Evolutionary conservation across 2,329 filamentous ascomycete genomes (phyloP).

Genomic region (Trichoderma lentiforme): DNA sequence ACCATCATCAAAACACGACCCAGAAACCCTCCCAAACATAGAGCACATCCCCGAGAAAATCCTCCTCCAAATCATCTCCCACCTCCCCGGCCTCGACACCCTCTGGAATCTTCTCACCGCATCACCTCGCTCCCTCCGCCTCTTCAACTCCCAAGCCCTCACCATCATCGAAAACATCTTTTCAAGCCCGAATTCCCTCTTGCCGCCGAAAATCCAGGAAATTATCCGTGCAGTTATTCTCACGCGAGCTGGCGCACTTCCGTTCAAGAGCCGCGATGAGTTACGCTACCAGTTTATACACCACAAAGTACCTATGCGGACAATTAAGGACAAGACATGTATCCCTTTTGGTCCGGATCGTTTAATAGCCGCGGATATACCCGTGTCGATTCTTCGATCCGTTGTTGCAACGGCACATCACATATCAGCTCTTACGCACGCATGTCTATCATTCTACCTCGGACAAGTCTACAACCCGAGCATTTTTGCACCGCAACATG

Average conservation of each 20-base stretch:
- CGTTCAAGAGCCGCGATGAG: neutral
- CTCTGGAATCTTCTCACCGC: slow-evolving; percentile 2
- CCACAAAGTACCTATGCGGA: neutral
- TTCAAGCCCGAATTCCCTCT: neutral
- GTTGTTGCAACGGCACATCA: slow-evolving; percentile 22
- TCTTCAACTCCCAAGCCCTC: neutral
- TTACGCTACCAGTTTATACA: neutral
- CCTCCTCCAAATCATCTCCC: neutral
- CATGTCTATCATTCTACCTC: slow-evolving; percentile 23
- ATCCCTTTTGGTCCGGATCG: neutral
- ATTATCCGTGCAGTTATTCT: slow-evolving; percentile 8
- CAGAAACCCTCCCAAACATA: neutral
- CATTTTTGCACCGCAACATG: slow-evolving; percentile 17
- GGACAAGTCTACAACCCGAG: slow-evolving; percentile 7
- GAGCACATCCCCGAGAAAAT: neutral
- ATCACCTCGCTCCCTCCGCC: neutral
- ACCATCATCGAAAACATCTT: neutral
- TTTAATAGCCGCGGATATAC: neutral
- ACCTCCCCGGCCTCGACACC: slow-evolving; percentile 1
- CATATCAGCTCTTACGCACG: slow-evolving; percentile 22
- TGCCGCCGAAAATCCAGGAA: slow-evolving; percentile 3
- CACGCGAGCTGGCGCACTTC: neutral
- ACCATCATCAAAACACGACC: neutral
- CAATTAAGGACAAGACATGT: neutral
- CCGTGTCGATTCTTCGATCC: slow-evolving; percentile 19